Evolutionary conservation across 495 filamentous ascomycete species (phyloP), one percentile per base, ranked within the genome.

Genomic region (Corynascus novoguineensis): DNA sequence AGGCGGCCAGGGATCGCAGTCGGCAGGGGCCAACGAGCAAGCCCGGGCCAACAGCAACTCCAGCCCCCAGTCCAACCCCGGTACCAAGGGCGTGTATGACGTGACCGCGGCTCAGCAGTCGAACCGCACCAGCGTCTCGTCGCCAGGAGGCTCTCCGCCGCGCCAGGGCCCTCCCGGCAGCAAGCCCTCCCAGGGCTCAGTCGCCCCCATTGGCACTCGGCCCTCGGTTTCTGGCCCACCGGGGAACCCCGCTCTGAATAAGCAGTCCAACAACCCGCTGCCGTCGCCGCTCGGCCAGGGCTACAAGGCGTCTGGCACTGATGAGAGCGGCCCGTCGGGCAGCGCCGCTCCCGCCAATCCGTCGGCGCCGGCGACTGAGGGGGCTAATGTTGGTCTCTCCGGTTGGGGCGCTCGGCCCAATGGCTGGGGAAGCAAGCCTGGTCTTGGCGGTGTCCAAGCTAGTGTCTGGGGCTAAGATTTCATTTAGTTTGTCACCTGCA

Each of bases 191-290:
- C 73, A 73, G 53, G 61, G 64, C 31, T 77, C 83, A 19, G 90
- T 97, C 19, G 92, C 92, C 15, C 92, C 93, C 22, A 98, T 98
- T 62, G 93, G 93, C 37, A 96, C 95, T 47, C 86, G 93, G 28
- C 93, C 92, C 0, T 74, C 79, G 24, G 78, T 57, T 12, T 67
- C 73, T 31, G 71, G 78, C 59, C 64, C 68, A 44, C 81, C 84
- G 59, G 67, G 75, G 11, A 92, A 90, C 68, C 76, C 85, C 14
- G 81, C 80, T 15, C 69, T 91, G 62, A 89, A 81, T 76, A 96
- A 95, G 79, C 87, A 90, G 25, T 86, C 90, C 1, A 95, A 87
- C 5, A 95, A 92, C 15, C 91, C 93, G 52, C 79, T 97, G 21
- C 88, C 90, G 22, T 96, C 92, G 28, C 92, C 93, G 5, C 71